A percentile compares a stretch with the other conserved stretches of the same genome.
Evolutionary conservation across 2,329 filamentous ascomycete genomes (phyloP).

Genomic region (Rugonectria rugulosa): DNA sequence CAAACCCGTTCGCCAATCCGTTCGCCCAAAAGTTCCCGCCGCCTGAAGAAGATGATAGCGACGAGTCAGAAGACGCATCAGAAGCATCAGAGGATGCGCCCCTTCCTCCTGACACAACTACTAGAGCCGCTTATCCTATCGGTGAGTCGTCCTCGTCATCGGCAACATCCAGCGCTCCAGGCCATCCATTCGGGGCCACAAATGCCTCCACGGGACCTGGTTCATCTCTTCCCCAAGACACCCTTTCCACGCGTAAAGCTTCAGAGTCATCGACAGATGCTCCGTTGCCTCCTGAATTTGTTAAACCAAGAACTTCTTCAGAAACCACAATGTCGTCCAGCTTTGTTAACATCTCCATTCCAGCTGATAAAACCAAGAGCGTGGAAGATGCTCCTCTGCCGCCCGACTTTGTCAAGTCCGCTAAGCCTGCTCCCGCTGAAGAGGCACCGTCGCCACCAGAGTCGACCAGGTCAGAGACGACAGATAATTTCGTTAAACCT

Average conservation of each 20-base stretch:
- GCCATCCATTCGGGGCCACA: conserved; percentile 41
- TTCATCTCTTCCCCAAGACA: conserved; percentile 56
- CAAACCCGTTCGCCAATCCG: conserved; percentile 30
- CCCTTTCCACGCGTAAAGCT: conserved; percentile 32
- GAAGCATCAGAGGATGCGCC: conserved; percentile 52
- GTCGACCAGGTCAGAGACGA: conserved; percentile 40
- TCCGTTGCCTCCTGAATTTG: conserved; percentile 47
- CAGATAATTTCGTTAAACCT: conserved; percentile 46
- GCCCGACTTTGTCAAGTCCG: conserved; percentile 39
- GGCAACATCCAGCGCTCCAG: conserved; percentile 47
- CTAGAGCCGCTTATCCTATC: conserved; percentile 58
- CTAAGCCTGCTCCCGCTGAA: conserved; percentile 16
- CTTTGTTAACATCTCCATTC: conserved; percentile 40
- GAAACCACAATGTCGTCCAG: conserved; percentile 45
- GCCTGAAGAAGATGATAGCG: conserved; percentile 15
- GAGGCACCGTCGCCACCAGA: conserved; percentile 55
- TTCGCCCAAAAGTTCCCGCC: conserved; percentile 35
- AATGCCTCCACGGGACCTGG: conserved; percentile 38
- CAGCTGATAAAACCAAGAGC: conserved; percentile 20
- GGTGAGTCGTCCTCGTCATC: conserved; percentile 63
- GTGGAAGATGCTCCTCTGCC: conserved; percentile 42
- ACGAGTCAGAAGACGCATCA: conserved; percentile 45
- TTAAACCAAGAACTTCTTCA: conserved; percentile 30
- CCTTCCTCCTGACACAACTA: conserved; percentile 63
- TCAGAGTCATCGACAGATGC: conserved; percentile 5